A percentile compares a stretch with the other conserved stretches of the same genome.
phyloP scores from a whole-genome alignment of 495 filamentous ascomycete genomes.

The Annulohypoxylon moriforme region DNA sequence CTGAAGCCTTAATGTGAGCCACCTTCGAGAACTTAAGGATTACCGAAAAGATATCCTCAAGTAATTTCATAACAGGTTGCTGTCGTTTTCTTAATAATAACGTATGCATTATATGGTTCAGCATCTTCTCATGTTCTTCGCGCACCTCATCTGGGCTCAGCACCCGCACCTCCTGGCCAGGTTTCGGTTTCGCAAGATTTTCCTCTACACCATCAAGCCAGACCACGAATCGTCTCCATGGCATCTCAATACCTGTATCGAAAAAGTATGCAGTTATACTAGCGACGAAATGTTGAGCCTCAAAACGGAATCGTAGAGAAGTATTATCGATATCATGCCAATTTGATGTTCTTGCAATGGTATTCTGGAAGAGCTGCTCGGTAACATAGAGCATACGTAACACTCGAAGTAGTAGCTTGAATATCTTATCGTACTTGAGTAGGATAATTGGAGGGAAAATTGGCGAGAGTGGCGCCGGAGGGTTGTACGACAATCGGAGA shows the following conservation, averaged over 20 bases:
- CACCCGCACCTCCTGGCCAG: conserved; percentile 47
- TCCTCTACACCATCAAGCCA: conserved; percentile 72
- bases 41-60: conserved; percentile 80
- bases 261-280: conserved; percentile 79
- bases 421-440: conserved; percentile 83
- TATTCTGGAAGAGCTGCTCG: conserved; percentile 74
- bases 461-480: conserved; percentile 75
- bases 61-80: conserved; percentile 72
- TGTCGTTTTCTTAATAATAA: conserved; percentile 78
- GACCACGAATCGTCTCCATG: conserved; percentile 75
- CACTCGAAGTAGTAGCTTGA: conserved; percentile 79
- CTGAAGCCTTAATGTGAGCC: conserved; percentile 36
- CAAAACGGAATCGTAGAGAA: conserved; percentile 72
- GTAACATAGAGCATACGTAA: conserved; percentile 83
- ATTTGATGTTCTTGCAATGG: conserved; percentile 54
- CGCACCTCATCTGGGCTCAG: conserved; percentile 73
- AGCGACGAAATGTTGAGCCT: conserved; percentile 81
- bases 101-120: conserved; percentile 81
- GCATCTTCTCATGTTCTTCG: conserved; percentile 76
- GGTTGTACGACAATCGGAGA: conserved; percentile 83
- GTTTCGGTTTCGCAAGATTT: conserved; percentile 47
- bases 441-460: conserved; percentile 76
- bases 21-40: conserved; percentile 73
- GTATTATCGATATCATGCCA: conserved; percentile 50
- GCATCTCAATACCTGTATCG: conserved; percentile 74